Evolutionary conservation across 2,329 filamentous ascomycete genomes (phyloP), one percentile per base, ranked within the genome.

Genomic region (Apiospora kogelbergensis): DNA sequence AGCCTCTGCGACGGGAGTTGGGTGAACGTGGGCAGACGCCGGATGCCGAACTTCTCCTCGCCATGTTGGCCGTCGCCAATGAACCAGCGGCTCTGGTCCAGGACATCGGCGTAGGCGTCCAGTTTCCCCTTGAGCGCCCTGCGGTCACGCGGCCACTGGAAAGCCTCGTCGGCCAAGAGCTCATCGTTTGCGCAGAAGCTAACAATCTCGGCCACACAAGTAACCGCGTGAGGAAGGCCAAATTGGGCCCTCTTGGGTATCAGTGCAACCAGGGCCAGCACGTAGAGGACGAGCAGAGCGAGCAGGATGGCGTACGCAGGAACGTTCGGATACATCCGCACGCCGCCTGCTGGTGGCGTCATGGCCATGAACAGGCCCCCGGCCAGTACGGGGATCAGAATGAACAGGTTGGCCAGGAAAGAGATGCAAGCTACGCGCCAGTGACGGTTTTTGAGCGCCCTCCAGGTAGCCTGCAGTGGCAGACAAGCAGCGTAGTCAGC

Each of bases 281-380:
- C 83, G 80, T 92, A 95, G 30, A 97, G 80, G 30, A 89, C 83
- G 3, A 94, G 87, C 75, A 96, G 88, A 57, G 87, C 88, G 66
- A 96, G 87, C n/a, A 93, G 81, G 20, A 93, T 84, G 76, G 90
- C 91, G 78, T 91, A 94, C 33, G 91, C 90, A 0, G 92, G 85
- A 73, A 94, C 85, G 74, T 93, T 90, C 11, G 94, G 89, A 68
- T 90, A 90, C 81, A 97, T 92, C 71, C 85, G 85, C 30, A 91
- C 86, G 26, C 83, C 76, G 20, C 81, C 81, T 5, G 79, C 77
- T 4, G 82, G 74, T 63, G 86, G 84, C 64, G 90, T 93, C 67
- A 93, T 85, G 1, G 91, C 90, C 86, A 93, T 91, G 82, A 95
- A 93, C 63, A 92, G 79, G 10, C 91, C 92, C 41, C 91, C 91